Evolutionary conservation across 2,329 filamentous ascomycete species (phyloP), one percentile per base, ranked within the genome.

Genomic region (Penicillium sp.): DNA sequence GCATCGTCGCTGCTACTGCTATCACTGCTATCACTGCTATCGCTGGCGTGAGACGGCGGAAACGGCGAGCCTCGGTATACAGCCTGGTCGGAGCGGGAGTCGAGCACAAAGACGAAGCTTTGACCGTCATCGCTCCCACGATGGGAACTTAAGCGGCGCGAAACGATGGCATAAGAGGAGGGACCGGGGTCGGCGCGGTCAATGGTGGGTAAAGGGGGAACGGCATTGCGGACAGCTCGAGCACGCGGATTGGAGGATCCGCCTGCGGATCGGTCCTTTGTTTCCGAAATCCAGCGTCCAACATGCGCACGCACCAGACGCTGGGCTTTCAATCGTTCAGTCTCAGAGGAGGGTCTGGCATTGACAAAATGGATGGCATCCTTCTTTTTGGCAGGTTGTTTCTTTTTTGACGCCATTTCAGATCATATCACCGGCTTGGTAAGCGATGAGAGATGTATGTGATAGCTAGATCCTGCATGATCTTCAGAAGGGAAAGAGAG

Each of bases 211-310:
- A 53, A 1, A 4, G 26, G 16, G 29, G 45, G 31, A 13, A 44
- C 11, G 5, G 29, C 35, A 39, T 42, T 51, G 38, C 38, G 50
- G 34, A 35, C 29, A 14, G 47, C 22, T n/a, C 32, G 50, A 16
- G 31, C 10, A 20, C 29, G 49, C 7, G 52, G 35, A 22, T 58
- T 11, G 53, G 40, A 40, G 46, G 49, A 44, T 44, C 26, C 38
- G 39, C 49, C 61, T 9, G 55, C 44, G 11, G 61, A 56, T 46
- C 67, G 67, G 31, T 69, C 68, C 56, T 67, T 72, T 32, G 69
- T 71, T 50, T 72, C 67, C 50, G 70, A 72, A 44, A 72, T 72
- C 70, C 69, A 72, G 60, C 66, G 63, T n/a, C 70, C 70, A 13
- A 72, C 70, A 53, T 72, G 70, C 8, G 69, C 69, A 44, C 69